Base-by-base conservation (phyloP, 257 asterid genomes). In the Leptodermis oblonga region DNA sequence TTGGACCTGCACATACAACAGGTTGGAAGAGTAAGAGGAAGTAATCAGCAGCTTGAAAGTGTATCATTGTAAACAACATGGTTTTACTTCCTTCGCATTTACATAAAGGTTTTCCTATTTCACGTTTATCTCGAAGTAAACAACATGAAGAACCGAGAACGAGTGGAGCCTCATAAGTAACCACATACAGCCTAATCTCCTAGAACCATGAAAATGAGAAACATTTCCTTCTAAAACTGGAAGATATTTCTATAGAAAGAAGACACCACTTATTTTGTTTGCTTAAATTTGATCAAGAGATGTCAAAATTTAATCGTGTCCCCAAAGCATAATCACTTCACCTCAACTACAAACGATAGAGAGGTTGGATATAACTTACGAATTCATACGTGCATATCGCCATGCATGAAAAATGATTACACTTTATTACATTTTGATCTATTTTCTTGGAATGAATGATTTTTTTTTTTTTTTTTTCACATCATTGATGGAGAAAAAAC, bases 1-100 rank as follows among this genome's bases (percentile, higher is more conserved):
- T 14, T 88, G 82, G 71, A 94, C 96, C 99, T 93, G 84, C 56
- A 78, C 39, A 69, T 37, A 68, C 8, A 46, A 48, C 55, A 73
- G 31, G 46, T 4, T 7, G 14, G 17, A 54, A 17, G 17, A 45
- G 53, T 15, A 23, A n/a, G 22, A 10, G 4, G 22, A 42, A 23
- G 26, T 10, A 14, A 15, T 56, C 22, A 30, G 10, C 60, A 12
- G 18, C 64, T 71, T 52, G n/a, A 18, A 39, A 18, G 39, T 7
- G 13, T 17, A 58, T 5, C 30, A 39, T 43, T 56, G n/a, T 31
- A 41, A 23, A 34, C 4, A 25, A 26, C 25, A 20, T 11, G 26
- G 39, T 31, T n/a, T 43, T 20, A 60, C 45, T 30, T 33, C 14
- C 20, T 60, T 60, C 45, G 15, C 65, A 33, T 31, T 43, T 33